phyloP scores from a whole-genome alignment of 805 yeast species.

The Metschnikowia bowlesiae region DNA sequence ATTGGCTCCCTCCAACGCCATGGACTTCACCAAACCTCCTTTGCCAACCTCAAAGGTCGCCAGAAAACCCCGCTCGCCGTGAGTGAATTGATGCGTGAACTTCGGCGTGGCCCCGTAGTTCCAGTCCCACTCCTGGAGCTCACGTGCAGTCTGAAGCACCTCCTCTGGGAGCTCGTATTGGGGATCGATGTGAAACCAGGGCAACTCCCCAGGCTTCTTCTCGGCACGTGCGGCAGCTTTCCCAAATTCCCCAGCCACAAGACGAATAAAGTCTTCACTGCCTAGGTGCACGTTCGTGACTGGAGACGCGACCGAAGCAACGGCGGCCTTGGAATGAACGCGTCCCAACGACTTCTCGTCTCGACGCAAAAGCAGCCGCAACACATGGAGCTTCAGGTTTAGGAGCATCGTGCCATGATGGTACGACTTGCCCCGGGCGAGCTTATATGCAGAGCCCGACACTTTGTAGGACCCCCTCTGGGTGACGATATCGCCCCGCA shows the following conservation, averaged over 20 bases:
- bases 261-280: conserved; percentile 42
- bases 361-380: conserved; percentile 57
- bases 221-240: conserved; percentile 13
- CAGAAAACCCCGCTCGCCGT: conserved; percentile 26
- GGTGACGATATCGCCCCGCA: conserved; percentile 75
- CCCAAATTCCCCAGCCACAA: conserved; percentile 42
- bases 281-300: conserved; percentile 60
- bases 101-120: conserved; percentile 70
- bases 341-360: conserved; percentile 35
- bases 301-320: conserved; percentile 76
- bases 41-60: conserved; percentile 48
- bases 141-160: conserved; percentile 34
- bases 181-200: conserved; percentile 21
- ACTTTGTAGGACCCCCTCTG: conserved; percentile 48
- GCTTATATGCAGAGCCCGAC: conserved; percentile 90
- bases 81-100: conserved; percentile 51
- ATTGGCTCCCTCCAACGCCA: conserved; percentile 15
- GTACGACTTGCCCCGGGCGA: conserved; percentile 74
- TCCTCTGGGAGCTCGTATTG: conserved; percentile 33
- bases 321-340: conserved; percentile 47
- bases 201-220: background rate
- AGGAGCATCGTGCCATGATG: conserved; percentile 97
- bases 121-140: conserved; percentile 66
- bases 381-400: conserved; percentile 53
- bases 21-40: conserved; percentile 23